Conservation (phyloP, 768 basidiomycete genomes). For the Lactarius sp. region DNA sequence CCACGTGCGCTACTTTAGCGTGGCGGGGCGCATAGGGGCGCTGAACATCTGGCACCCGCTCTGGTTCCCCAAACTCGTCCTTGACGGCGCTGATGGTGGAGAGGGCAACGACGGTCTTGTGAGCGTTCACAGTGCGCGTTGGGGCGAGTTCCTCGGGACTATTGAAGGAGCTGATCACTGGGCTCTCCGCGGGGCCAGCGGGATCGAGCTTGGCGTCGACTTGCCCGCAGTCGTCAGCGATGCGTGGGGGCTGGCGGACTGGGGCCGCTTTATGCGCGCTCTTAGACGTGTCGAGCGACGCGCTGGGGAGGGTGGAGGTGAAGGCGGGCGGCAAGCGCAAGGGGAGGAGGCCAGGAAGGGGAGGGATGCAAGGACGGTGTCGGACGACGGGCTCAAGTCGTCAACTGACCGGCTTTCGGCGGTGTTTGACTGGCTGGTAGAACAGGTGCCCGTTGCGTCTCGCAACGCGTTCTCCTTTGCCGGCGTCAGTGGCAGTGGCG, state of each 20-base stretch:
- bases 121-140: constrained; percentile 84
- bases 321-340: background rate
- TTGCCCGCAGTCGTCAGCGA: constrained; percentile 46
- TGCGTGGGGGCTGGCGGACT: constrained; percentile 47
- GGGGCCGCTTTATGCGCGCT: constrained; percentile 55
- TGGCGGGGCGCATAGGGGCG: constrained; percentile 68
- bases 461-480: constrained; percentile 14
- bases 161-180: constrained; percentile 94
- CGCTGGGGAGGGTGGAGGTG: constrained; percentile 21
- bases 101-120: constrained; percentile 94
- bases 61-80: constrained; percentile 92
- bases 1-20: constrained; percentile 85
- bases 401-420: constrained; percentile 69
- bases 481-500: background rate
- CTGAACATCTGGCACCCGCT: constrained; percentile 88
- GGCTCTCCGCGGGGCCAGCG: constrained; percentile 88
- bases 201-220: constrained; percentile 62
- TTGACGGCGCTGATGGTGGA: constrained; percentile 73
- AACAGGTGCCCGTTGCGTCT: constrained; percentile 43
- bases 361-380: constrained; percentile 21
- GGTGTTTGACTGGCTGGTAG: constrained; percentile 76
- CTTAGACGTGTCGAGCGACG: constrained; percentile 34
- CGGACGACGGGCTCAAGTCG: constrained; percentile 54
- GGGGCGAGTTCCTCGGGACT: constrained; percentile 93
- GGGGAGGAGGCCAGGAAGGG: background rate